phyloP scores from a whole-genome alignment of 192 early-diverging fungal species.

The Chytriomyces sp. region DNA sequence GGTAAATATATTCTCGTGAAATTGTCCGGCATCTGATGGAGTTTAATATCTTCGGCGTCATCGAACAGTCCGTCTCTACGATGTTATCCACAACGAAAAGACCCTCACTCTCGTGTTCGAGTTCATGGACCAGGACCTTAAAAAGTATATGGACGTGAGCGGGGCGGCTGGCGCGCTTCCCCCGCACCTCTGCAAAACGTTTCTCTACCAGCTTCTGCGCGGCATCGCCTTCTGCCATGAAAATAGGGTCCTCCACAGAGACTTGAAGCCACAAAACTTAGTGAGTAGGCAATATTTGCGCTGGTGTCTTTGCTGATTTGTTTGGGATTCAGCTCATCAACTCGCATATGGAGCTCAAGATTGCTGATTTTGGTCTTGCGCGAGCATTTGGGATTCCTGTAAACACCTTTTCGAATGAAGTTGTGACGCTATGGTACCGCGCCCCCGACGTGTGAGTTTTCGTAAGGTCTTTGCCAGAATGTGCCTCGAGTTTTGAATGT shows the following conservation, averaged over 20 bases:
- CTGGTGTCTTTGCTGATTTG: slow-evolving; percentile 30
- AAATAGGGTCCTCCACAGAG: slow-evolving; percentile 90
- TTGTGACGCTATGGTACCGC: slow-evolving; percentile 98
- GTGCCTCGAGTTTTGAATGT: neutral
- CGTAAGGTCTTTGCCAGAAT: too few species aligned
- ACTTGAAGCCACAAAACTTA: slow-evolving; percentile 74
- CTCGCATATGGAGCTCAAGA: slow-evolving; percentile 61
- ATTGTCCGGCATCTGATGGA: neutral
- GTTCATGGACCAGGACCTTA: slow-evolving; percentile 97
- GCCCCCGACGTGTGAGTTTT: slow-evolving; percentile 78
- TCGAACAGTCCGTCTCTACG: slow-evolving; percentile 73
- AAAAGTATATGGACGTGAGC: slow-evolving; percentile 92
- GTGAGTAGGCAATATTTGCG: slow-evolving; percentile 43
- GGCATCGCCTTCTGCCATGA: slow-evolving; percentile 98
- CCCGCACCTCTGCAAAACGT: slow-evolving; percentile 67
- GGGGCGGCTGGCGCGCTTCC: slow-evolving; percentile 70
- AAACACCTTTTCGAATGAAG: slow-evolving; percentile 96
- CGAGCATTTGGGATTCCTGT: slow-evolving; percentile 97
- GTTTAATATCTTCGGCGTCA: neutral
- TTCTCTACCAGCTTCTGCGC: slow-evolving; percentile 95
- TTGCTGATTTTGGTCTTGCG: slow-evolving; percentile 95
- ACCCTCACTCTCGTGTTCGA: slow-evolving; percentile 99
- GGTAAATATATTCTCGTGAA: neutral
- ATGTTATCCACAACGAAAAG: slow-evolving; percentile 97
- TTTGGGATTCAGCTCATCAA: slow-evolving; percentile 83